Conservation (phyloP, 2,329 filamentous ascomycete species). For the Sclerotiophoma versabilis region DNA sequence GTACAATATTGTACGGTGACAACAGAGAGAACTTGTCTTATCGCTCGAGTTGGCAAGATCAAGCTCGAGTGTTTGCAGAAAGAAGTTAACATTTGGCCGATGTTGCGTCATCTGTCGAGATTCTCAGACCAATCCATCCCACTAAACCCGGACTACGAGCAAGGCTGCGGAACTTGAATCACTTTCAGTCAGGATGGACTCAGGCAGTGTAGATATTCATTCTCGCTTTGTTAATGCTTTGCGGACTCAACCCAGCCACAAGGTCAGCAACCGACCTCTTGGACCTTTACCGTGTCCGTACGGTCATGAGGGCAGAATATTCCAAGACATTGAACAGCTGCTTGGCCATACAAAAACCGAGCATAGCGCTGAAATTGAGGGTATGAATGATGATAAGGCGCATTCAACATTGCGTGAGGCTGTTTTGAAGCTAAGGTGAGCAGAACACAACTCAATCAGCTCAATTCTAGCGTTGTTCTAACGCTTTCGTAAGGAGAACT, state of each 20-base stretch:
- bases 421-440: not conserved
- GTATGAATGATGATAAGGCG: constrained; percentile 22
- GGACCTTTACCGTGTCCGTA: constrained; percentile 41
- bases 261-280: constrained; percentile 26
- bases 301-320: constrained; percentile 34
- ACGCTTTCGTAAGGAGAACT: constrained; percentile 18
- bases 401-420: not conserved
- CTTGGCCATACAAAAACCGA: constrained; percentile 36
- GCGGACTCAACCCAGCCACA: constrained; percentile 32
- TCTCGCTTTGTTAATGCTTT: constrained; percentile 36
- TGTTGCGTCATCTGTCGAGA: constrained; percentile 3
- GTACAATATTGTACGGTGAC: no score
- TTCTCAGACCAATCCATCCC: not conserved
- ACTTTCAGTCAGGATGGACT: constrained; percentile 21
- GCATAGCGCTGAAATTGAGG: constrained; percentile 33
- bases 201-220: constrained; percentile 30
- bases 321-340: constrained; percentile 37
- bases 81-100: not conserved
- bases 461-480: no score
- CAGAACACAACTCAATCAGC: not conserved
- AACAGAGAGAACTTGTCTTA: no score
- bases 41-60: no score
- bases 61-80: no score
- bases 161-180: constrained; percentile 3
- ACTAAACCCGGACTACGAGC: constrained; percentile 7